These are phyloP conservation scores for Colletotrichum sp. DNA, from an alignment of 2,329 filamentous ascomycete species.

Conservation along the genomic window DNA sequence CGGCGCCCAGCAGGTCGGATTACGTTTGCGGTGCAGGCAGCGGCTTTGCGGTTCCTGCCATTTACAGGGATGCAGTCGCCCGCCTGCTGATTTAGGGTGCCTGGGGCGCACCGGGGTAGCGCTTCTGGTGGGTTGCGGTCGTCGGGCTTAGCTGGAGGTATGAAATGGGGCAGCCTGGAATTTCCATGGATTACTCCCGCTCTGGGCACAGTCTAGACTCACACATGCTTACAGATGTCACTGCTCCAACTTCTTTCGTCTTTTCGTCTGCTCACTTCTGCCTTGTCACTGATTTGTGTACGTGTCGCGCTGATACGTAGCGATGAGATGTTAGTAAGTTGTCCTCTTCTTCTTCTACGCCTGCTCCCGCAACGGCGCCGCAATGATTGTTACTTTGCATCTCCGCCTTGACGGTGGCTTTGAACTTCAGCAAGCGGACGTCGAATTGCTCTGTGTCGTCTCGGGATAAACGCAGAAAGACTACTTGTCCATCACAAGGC, in stretches of 20 bases:
- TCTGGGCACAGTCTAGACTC: neutral
- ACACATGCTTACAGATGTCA: neutral
- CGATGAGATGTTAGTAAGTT: neutral
- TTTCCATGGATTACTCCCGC: neutral
- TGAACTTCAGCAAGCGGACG: neutral
- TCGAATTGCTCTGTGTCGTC: neutral
- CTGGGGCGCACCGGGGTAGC: neutral
- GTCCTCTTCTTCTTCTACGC: neutral
- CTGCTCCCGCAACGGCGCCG: neutral
- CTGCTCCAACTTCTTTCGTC: neutral
- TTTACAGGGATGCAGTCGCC: neutral
- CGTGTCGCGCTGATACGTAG: neutral
- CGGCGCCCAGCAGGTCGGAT: neutral
- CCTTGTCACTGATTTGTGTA: neutral
- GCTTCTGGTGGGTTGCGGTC: neutral
- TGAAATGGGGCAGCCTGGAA: neutral
- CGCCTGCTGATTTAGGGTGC: neutral
- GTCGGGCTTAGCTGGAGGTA: neutral
- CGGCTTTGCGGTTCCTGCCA: neutral
- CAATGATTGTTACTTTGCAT: neutral
- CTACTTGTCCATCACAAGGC: neutral
- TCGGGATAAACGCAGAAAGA: neutral
- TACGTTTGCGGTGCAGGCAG: constrained; percentile 1
- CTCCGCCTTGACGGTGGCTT: neutral
- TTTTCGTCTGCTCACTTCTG: neutral